Percentiles rank a stretch among this genome's conserved stretches.
Conservation (phyloP, 345 rosid species). For the Xanthoceras sorbifolium region DNA sequence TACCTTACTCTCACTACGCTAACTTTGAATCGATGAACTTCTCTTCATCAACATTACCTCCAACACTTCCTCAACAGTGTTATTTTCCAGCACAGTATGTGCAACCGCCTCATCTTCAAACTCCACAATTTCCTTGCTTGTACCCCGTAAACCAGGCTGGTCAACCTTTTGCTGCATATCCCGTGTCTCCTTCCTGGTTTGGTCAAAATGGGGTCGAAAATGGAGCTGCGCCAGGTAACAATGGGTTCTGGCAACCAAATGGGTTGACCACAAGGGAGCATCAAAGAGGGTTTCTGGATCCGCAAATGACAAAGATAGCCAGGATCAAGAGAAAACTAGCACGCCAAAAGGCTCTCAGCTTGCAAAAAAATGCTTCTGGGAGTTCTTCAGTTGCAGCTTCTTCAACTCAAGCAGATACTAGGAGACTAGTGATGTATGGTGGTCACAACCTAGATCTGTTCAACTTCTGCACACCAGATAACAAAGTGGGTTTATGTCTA, state of each 20-base stretch:
- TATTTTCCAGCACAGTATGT: conserved; percentile 5
- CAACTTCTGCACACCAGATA: conserved; percentile 43
- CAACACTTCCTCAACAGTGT: conserved; percentile 18
- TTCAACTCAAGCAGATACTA: conserved; percentile 27
- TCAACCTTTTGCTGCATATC: conserved; percentile 18
- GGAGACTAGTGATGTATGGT: conserved; percentile 26
- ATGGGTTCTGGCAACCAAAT: conserved; percentile 11
- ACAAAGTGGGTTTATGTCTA: conserved; percentile 43
- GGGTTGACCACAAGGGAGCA: conserved; percentile 18
- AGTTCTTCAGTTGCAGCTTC: conserved; percentile 20
- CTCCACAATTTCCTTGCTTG: conserved; percentile 15
- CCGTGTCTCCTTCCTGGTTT: conserved; percentile 22
- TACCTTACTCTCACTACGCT: conserved; percentile 22
- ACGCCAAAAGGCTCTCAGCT: conserved; percentile 46
- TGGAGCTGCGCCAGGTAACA: conserved; percentile 11
- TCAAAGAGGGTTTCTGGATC: conserved; percentile 37
- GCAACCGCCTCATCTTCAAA: conserved; percentile 15
- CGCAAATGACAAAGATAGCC: conserved; percentile 51
- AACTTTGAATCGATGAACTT: conserved; percentile 1
- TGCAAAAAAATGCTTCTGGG: conserved; percentile 33
- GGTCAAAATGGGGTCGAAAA: conserved; percentile 17
- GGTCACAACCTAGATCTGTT: conserved; percentile 31
- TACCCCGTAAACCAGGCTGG: conserved; percentile 8
- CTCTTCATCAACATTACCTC: conserved; percentile 5
- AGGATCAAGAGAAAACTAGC: conserved; percentile 71